Conservation (phyloP, 75 land plant species). For the Selaginella tamariscina region DNA sequence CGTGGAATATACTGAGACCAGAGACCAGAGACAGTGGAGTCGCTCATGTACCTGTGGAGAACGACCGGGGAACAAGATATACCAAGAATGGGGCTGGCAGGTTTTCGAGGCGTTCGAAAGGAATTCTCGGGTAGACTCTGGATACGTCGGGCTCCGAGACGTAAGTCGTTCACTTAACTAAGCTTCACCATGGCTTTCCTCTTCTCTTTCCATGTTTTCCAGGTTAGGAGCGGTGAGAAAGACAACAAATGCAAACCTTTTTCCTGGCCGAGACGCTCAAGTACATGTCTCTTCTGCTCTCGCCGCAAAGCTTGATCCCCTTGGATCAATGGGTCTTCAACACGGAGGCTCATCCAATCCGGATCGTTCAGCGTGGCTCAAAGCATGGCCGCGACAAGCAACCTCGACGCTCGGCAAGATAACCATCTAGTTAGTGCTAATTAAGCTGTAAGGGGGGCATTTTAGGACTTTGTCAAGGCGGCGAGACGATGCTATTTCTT, state of each 20-base stretch:
- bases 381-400: too few relatives aligned
- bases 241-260: conserved; percentile 95
- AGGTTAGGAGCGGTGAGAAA: conserved; percentile 80
- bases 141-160: conserved; percentile 93
- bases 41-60: conserved; percentile 90
- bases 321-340: conserved; percentile 97
- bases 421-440: too few relatives aligned
- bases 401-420: too few relatives aligned
- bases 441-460: too few relatives aligned
- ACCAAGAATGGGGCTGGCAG: conserved; percentile 97
- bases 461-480: too few relatives aligned
- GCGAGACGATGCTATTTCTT: too few relatives aligned
- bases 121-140: conserved; percentile 70
- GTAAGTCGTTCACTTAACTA: conserved; percentile 36
- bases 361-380: conserved; percentile 35
- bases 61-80: conserved; percentile 73
- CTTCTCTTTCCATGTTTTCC: too few relatives aligned
- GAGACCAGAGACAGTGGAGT: conserved; percentile 96
- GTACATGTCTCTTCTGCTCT: conserved; percentile 83
- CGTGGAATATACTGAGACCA: conserved; percentile 94
- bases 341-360: conserved; percentile 92
- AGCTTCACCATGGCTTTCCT: too few relatives aligned
- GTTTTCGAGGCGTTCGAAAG: conserved; percentile 93
- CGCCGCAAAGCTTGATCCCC: conserved; percentile 66
- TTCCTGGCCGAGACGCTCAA: conserved; percentile 95